Conservation (phyloP, 768 basidiomycete genomes). For the Agrocybe chaxingu region DNA sequence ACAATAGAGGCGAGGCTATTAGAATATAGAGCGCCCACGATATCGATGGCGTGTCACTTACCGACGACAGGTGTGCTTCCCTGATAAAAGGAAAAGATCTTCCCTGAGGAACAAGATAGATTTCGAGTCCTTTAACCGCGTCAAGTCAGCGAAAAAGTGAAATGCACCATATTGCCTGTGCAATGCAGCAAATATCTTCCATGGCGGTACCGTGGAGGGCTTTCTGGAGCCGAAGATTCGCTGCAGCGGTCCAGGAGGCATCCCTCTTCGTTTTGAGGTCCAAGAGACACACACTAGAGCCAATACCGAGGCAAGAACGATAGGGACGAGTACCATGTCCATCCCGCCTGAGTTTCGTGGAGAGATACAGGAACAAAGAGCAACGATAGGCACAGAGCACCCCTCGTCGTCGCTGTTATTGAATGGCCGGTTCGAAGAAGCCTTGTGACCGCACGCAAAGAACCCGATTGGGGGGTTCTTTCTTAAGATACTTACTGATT, state of each 20-base stretch:
- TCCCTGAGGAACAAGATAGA: not conserved
- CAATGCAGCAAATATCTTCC: slow-evolving; percentile 3
- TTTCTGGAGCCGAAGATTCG: slow-evolving; percentile 4
- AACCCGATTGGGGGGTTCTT: no score
- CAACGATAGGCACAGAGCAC: no score
- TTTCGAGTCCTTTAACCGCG: slow-evolving; percentile 13
- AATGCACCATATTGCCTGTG: slow-evolving; percentile 21
- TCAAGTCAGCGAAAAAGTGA: slow-evolving; percentile 23
- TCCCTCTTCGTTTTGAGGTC: not conserved
- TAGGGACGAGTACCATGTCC: no score
- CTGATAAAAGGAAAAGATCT: slow-evolving; percentile 8
- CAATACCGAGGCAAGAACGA: no score
- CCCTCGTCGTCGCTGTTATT: no score
- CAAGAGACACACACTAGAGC: not conserved
- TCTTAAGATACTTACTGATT: no score
- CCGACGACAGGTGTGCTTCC: slow-evolving; percentile 11
- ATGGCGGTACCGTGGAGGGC: slow-evolving; percentile 1
- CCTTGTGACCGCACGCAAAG: no score
- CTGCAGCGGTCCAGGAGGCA: slow-evolving; percentile 4
- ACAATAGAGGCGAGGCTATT: not conserved
- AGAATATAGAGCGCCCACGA: not conserved
- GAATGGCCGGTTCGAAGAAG: no score
- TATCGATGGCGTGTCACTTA: not conserved
- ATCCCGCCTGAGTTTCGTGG: no score
- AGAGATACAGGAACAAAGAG: no score